A percentile compares a stretch with the other conserved stretches of the same genome.
Evolutionary conservation across 768 basidiomycete species (phyloP).

Genomic region (Panaeolus papilionaceus): DNA sequence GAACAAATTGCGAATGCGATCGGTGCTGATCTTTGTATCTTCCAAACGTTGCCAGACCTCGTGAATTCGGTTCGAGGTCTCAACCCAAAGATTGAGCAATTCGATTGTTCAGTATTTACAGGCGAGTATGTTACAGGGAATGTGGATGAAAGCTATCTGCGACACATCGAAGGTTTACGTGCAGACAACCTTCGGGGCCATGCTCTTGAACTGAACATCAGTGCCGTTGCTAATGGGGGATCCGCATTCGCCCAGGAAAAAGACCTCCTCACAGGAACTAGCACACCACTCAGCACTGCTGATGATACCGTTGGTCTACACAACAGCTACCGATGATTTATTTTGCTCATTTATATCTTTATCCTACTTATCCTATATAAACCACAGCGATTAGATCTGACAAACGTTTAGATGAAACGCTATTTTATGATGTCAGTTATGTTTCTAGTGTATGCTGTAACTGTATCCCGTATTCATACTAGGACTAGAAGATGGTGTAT

Average conservation of each 20-base stretch:
- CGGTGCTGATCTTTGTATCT: slow-evolving; percentile 95
- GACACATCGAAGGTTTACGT: slow-evolving; percentile 74
- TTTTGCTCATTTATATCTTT: slow-evolving; percentile 1
- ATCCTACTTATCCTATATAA: slow-evolving; percentile 22
- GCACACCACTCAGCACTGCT: slow-evolving; percentile 60
- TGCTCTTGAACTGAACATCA: slow-evolving; percentile 37
- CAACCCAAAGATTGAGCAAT: slow-evolving; percentile 75
- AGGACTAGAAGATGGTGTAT: slow-evolving; percentile 13
- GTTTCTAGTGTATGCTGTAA: slow-evolving; percentile 19
- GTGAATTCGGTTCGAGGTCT: slow-evolving; percentile 84
- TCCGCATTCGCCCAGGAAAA: slow-evolving; percentile 20
- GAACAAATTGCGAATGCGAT: slow-evolving; percentile 80
- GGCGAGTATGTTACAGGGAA: slow-evolving; percentile 97
- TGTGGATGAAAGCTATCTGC: slow-evolving; percentile 83
- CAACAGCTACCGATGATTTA: slow-evolving; percentile 59
- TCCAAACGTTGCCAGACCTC: slow-evolving; percentile 91
- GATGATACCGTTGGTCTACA: slow-evolving; percentile 84
- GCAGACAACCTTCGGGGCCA: slow-evolving; percentile 83
- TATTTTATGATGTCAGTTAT: slow-evolving; percentile 25
- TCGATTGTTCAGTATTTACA: slow-evolving; percentile 98
- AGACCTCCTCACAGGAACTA: slow-evolving; percentile 35
- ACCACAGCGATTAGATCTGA: slow-evolving; percentile 9
- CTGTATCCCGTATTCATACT: slow-evolving; percentile 21
- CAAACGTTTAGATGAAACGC: slow-evolving; percentile 7
- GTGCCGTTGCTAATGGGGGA: slow-evolving; percentile 37